Percentiles rank a stretch among this genome's conserved stretches.
These are phyloP conservation scores for Metschnikowia rubicola DNA, from an alignment of 805 yeast genomes.

Conservation along the genomic window DNA sequence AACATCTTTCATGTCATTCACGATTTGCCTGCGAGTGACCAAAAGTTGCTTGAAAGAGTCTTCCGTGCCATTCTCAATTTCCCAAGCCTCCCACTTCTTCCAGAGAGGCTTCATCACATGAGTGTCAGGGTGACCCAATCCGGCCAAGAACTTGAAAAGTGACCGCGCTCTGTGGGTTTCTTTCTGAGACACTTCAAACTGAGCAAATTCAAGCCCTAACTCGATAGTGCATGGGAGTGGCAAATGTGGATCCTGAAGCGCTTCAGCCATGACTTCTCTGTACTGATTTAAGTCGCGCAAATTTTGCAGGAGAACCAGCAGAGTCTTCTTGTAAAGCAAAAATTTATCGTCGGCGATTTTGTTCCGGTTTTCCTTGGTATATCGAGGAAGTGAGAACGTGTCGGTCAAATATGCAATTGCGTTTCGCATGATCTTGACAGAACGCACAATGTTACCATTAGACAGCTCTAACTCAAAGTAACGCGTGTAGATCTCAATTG, in stretches of 20 bases:
- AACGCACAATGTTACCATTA: slow-evolving; percentile 47
- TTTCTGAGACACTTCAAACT: slow-evolving; percentile 49
- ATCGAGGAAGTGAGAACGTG: background rate
- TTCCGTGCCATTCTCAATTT: slow-evolving; percentile 67
- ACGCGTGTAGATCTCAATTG: slow-evolving; percentile 47
- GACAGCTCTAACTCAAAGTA: slow-evolving; percentile 63
- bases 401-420: slow-evolving; percentile 15
- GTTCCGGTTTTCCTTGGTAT: slow-evolving; percentile 12
- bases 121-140: slow-evolving; percentile 22
- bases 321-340: slow-evolving; percentile 18
- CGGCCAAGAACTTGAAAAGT: slow-evolving; percentile 43
- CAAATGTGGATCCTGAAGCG: slow-evolving; percentile 39
- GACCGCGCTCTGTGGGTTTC: slow-evolving; percentile 63
- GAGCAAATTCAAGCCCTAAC: slow-evolving; percentile 52
- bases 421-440: slow-evolving; percentile 29
- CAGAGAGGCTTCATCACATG: slow-evolving; percentile 35
- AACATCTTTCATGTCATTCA: slow-evolving; percentile 17
- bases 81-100: slow-evolving; percentile 74
- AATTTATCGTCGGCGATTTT: slow-evolving; percentile 22
- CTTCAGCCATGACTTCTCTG: slow-evolving; percentile 42
- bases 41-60: slow-evolving; percentile 72
- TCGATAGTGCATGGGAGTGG: slow-evolving; percentile 40
- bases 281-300: slow-evolving; percentile 17
- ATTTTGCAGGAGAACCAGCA: slow-evolving; percentile 5
- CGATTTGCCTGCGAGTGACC: slow-evolving; percentile 47